These are phyloP conservation scores for Ganoderma meredithae DNA, from an alignment of 1,284 basidiomycete species.

Conservation along the genomic window DNA sequence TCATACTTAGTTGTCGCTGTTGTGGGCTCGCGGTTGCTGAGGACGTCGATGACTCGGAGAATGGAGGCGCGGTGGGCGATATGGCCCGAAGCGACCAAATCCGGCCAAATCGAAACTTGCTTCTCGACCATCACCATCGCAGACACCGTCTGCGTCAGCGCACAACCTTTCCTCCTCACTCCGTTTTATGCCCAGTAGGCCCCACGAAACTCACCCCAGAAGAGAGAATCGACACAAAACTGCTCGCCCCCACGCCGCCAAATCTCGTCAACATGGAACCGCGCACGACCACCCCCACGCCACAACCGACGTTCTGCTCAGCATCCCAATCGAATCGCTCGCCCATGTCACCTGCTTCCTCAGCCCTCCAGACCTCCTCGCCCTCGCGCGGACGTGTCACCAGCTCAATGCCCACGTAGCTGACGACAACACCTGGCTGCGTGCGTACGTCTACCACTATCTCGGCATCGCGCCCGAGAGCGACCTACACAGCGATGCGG, in stretches of 20 bases:
- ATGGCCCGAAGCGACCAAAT: constrained; percentile 25
- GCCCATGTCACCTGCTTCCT: constrained; percentile 83
- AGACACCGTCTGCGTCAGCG: constrained; percentile 41
- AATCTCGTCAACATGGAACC: constrained; percentile 61
- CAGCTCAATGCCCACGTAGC: constrained; percentile 70
- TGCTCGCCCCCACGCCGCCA: constrained; percentile 30
- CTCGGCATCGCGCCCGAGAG: constrained; percentile 70
- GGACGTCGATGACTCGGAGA: constrained; percentile 27
- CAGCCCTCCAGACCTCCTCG: constrained; percentile 67
- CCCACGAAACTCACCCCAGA: constrained; percentile 44
- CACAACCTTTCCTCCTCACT: constrained; percentile 24
- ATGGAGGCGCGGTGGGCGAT: constrained; percentile 22
- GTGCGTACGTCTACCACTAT: constrained; percentile 80
- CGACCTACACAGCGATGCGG: constrained; percentile 48
- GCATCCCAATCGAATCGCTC: constrained; percentile 77
- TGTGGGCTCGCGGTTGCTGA: not conserved
- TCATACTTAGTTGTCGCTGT: not conserved
- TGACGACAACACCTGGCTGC: constrained; percentile 84
- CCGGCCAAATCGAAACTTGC: constrained; percentile 31
- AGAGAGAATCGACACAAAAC: constrained; percentile 41
- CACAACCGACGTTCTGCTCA: constrained; percentile 49
- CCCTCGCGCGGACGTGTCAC: constrained; percentile 63
- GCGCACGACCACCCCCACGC: constrained; percentile 20
- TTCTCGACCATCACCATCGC: constrained; percentile 41
- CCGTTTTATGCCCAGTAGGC: constrained; percentile 65